phyloP scores from a whole-genome alignment of 805 yeast genomes.

The Wickerhamiella alocasiicola region DNA sequence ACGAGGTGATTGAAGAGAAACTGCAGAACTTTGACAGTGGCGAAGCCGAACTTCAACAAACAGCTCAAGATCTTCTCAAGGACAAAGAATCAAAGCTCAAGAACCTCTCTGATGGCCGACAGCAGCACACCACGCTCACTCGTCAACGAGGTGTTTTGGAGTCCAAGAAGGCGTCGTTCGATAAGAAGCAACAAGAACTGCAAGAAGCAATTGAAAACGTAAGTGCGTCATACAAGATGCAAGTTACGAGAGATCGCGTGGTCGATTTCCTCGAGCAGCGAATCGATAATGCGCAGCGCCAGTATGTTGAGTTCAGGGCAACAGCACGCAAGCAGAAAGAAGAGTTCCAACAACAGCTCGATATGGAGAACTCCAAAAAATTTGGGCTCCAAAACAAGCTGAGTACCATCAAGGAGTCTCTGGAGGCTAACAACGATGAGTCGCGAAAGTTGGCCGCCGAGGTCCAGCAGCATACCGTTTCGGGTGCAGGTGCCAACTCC shows the following conservation, averaged over 20 bases:
- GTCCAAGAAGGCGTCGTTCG: not conserved
- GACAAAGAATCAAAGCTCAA: no score
- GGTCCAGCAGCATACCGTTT: not conserved
- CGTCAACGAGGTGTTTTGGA: slow-evolving; percentile 1
- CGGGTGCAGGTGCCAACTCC: not conserved
- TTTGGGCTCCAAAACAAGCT: not conserved
- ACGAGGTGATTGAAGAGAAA: slow-evolving; percentile 26
- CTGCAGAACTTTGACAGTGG: slow-evolving; percentile 20
- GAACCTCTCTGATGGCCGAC: not conserved
- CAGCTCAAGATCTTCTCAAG: not conserved
- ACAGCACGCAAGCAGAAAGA: not conserved
- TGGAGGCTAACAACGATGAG: not conserved
- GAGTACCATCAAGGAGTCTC: not conserved
- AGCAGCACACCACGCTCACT: not conserved
- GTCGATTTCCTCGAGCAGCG: slow-evolving; percentile 1
- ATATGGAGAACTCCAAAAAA: not conserved
- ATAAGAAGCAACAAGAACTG: not conserved
- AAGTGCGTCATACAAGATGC: not conserved
- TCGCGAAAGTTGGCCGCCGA: not conserved
- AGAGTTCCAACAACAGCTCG: not conserved
- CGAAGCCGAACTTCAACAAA: slow-evolving; percentile 6
- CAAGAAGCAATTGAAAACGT: not conserved
- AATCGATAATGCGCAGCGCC: not conserved
- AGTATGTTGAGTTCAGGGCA: not conserved
- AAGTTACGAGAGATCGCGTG: not conserved